Conservation (phyloP, 345 rosid species). For the Citrus trifoliata region DNA sequence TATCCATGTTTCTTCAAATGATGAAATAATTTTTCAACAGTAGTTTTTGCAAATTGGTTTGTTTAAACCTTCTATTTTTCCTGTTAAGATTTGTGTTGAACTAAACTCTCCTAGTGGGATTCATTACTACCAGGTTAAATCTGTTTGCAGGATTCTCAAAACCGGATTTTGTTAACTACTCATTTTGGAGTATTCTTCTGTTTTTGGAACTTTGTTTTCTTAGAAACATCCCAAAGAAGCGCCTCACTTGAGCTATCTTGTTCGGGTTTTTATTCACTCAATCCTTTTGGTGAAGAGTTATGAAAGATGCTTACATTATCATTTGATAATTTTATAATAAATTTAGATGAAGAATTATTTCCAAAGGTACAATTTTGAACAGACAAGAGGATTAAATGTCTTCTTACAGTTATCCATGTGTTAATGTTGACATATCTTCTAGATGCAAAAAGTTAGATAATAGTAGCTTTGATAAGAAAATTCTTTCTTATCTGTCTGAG, state of each 20-base stretch:
- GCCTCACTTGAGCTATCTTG: constrained; percentile 15
- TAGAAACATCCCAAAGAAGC: constrained; percentile 6
- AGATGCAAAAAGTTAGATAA: not conserved
- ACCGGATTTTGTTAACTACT: not conserved
- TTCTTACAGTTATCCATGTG: constrained; percentile 3
- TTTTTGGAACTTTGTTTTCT: not conserved
- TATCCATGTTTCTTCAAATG: not conserved
- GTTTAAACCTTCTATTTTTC: not conserved
- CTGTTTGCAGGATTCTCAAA: not conserved
- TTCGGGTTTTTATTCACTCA: constrained; percentile 37
- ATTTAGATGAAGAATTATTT: constrained; percentile 8
- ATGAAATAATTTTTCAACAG: not conserved
- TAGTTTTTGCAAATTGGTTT: not conserved
- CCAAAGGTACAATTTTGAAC: constrained; percentile 13
- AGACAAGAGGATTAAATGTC: not conserved
- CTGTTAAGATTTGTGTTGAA: not conserved
- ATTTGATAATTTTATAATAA: constrained; percentile 15
- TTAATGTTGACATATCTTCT: not conserved
- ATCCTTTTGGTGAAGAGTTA: constrained; percentile 40
- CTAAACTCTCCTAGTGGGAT: not conserved
- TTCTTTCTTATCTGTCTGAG: not conserved
- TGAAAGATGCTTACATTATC: constrained; percentile 35
- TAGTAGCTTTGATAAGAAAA: not conserved
- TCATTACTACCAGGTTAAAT: not conserved
- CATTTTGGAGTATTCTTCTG: not conserved